A percentile compares a stretch with the other conserved stretches of the same genome.
Evolutionary conservation across 768 basidiomycete species (phyloP).

Genomic region (Leccinum subgranulosum): DNA sequence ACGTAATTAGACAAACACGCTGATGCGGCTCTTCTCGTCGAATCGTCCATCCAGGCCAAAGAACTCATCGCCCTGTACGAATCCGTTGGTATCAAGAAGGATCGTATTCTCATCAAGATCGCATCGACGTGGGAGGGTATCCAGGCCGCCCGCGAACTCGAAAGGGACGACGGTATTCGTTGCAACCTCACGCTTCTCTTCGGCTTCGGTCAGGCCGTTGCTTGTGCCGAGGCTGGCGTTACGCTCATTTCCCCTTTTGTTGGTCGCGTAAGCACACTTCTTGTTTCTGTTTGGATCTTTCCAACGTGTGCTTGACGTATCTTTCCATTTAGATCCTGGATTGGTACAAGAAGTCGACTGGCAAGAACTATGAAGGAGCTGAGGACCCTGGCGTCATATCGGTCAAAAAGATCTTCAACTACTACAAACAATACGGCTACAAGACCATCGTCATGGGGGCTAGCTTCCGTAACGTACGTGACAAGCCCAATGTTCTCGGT

Average conservation of each 20-base stretch:
- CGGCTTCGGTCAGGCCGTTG: constrained; percentile 98
- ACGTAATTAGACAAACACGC: constrained; percentile 21
- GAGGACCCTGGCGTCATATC: constrained; percentile 95
- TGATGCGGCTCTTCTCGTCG: constrained; percentile 7
- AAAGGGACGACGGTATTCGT: constrained; percentile 90
- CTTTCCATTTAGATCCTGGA: constrained; percentile 75
- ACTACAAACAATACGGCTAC: constrained; percentile 98
- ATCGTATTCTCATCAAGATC: constrained; percentile 98
- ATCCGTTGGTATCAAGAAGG: constrained; percentile 88
- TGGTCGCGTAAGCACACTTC: constrained; percentile 80
- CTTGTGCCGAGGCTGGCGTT: constrained; percentile 96
- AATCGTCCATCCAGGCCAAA: constrained; percentile 49
- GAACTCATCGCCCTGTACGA: constrained; percentile 93
- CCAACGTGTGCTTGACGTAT: constrained; percentile 4
- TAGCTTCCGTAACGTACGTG: constrained; percentile 93
- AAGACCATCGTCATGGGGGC: constrained; percentile 99
- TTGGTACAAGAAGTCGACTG: constrained; percentile 95
- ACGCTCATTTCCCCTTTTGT: constrained; percentile 99
- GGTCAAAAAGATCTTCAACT: constrained; percentile 97
- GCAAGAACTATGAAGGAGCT: constrained; percentile 85
- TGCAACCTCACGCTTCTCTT: constrained; percentile 99
- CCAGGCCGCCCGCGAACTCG: constrained; percentile 96
- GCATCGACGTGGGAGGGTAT: constrained; percentile 99
- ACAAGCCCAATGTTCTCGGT: background rate
- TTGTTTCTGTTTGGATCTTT: constrained; percentile 7